Conservation (phyloP, 108 stramenopile genomes). For the Aurantiochytrium sp. region DNA sequence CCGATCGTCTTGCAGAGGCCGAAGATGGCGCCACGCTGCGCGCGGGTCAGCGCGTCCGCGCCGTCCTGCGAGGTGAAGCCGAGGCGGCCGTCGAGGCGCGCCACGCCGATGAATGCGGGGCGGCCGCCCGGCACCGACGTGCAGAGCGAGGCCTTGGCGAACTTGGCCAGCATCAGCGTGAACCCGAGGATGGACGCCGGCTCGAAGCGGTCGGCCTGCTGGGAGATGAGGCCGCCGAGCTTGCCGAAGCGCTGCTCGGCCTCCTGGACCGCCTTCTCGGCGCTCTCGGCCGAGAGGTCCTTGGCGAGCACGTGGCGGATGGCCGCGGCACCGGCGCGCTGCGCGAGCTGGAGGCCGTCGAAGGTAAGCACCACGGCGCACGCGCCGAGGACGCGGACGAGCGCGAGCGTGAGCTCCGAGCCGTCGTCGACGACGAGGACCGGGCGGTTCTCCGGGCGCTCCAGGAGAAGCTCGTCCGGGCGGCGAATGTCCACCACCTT, state of each 20-base stretch:
- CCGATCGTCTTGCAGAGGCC: constrained; percentile 6
- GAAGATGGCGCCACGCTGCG: not conserved
- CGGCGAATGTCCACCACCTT: not conserved
- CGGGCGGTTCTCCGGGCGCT: constrained; percentile 4
- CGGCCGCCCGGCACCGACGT: not conserved
- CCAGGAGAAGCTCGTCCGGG: not conserved
- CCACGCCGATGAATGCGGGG: not conserved
- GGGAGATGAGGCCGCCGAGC: not conserved
- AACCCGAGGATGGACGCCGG: not conserved
- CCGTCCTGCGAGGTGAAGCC: not conserved
- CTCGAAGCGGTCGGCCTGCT: not conserved
- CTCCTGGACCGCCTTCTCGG: not conserved
- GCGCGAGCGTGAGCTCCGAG: not conserved
- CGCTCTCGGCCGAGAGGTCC: not conserved
- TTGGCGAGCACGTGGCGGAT: not conserved
- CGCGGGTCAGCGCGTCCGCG: not conserved
- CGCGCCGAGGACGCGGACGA: not conserved
- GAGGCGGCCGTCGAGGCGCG: not conserved
- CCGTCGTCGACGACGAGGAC: not conserved
- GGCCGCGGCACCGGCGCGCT: not conserved
- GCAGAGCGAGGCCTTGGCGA: constrained; percentile 3
- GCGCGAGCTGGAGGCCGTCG: not conserved
- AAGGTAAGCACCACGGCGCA: not conserved
- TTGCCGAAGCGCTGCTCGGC: not conserved
- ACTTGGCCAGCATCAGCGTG: not conserved